Conservation (phyloP, 2,329 filamentous ascomycete genomes). For the Aspergillus alliaceus region DNA sequence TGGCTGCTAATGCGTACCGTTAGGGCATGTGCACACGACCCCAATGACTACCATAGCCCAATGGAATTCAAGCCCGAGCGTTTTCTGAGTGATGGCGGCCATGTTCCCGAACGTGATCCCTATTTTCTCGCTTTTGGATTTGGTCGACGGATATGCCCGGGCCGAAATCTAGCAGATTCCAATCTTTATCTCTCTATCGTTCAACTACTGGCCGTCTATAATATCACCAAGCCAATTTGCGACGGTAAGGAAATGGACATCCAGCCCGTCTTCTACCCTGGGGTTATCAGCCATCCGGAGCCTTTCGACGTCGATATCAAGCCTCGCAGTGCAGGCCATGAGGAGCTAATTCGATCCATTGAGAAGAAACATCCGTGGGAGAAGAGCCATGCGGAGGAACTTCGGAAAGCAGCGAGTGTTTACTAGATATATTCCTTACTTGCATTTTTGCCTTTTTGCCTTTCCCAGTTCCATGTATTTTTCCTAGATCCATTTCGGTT, state of each 20-base stretch:
- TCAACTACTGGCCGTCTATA: slow-evolving; percentile 16
- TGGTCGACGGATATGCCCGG: slow-evolving; percentile 22
- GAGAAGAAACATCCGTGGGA: slow-evolving; percentile 13
- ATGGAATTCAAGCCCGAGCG: slow-evolving; percentile 46
- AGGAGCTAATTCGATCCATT: slow-evolving; percentile 4
- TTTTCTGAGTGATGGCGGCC: slow-evolving; percentile 32
- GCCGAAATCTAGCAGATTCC: slow-evolving; percentile 19
- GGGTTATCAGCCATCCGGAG: slow-evolving; percentile 12
- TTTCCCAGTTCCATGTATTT: no score
- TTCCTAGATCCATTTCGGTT: no score
- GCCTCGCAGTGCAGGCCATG: slow-evolving; percentile 11
- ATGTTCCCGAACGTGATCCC: slow-evolving; percentile 40
- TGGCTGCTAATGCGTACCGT: not conserved
- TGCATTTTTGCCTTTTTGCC: no score
- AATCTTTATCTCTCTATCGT: slow-evolving; percentile 20
- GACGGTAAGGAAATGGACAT: slow-evolving; percentile 17
- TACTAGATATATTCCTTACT: not conserved
- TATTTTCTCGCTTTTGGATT: slow-evolving; percentile 25
- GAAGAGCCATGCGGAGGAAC: slow-evolving; percentile 10
- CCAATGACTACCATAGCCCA: slow-evolving; percentile 34
- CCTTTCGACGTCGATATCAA: slow-evolving; percentile 10
- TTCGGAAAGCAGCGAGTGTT: not conserved
- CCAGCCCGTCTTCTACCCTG: slow-evolving; percentile 7
- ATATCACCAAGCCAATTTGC: slow-evolving; percentile 15
- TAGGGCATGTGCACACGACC: slow-evolving; percentile 44